Evolutionary conservation across 1,139 yeast species (phyloP).

Genomic region (Scheffersomyces lignicola): DNA sequence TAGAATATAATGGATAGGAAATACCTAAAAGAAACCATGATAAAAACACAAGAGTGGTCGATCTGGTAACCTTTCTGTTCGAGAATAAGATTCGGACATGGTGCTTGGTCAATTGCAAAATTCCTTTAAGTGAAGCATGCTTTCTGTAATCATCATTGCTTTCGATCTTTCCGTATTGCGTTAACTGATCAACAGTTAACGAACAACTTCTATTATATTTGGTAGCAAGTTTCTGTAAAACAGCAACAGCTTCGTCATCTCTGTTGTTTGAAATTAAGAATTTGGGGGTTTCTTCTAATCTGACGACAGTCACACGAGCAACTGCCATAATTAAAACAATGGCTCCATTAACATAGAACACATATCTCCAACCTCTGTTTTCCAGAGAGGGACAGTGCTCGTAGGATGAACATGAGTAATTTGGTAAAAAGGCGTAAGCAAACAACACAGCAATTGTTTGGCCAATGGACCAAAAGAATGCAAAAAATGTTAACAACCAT

Average conservation of each 20-base stretch:
- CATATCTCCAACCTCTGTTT: conserved; percentile 40
- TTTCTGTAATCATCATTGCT: conserved; percentile 18
- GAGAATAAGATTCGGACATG: conserved; percentile 39
- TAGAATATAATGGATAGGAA: conserved; percentile 51
- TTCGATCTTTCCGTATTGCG: conserved; percentile 26
- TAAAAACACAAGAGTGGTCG: conserved; percentile 38
- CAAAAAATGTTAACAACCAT: conserved; percentile 39
- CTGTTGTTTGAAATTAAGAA: conserved; percentile 32
- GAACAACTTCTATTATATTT: conserved; percentile 29
- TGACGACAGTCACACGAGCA: conserved; percentile 24
- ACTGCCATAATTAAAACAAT: conserved; percentile 31
- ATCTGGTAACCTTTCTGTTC: conserved; percentile 35
- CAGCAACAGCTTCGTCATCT: conserved; percentile 33
- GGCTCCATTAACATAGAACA: conserved; percentile 32
- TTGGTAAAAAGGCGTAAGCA: conserved; percentile 35
- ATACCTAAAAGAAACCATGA: conserved; percentile 56
- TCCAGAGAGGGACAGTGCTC: conserved; percentile 31
- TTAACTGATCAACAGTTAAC: conserved; percentile 28
- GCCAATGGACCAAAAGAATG: conserved; percentile 39
- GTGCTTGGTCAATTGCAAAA: conserved; percentile 14
- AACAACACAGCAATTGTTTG: conserved; percentile 32
- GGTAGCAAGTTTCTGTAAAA: conserved; percentile 27
- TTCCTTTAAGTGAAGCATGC: conserved; percentile 16
- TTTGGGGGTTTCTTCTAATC: conserved; percentile 36
- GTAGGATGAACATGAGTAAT: conserved; percentile 23